phyloP scores from a whole-genome alignment of 2,329 filamentous ascomycete genomes.

The Sporothrix sp. region DNA sequence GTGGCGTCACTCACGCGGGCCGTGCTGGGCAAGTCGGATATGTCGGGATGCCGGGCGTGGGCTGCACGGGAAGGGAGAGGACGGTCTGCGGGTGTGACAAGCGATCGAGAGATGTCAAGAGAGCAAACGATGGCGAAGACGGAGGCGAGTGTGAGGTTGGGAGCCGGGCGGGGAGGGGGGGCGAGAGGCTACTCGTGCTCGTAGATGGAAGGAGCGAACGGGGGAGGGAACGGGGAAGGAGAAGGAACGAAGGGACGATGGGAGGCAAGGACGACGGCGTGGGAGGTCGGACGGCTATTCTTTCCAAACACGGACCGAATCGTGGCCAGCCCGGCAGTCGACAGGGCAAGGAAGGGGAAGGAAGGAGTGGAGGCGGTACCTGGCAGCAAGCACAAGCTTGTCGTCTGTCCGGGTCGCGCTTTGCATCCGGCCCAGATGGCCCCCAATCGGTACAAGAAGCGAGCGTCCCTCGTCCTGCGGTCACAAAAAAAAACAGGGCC shows the following conservation, averaged over 20 bases:
- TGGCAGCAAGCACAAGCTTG: not conserved
- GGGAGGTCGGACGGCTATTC: conserved; percentile 1
- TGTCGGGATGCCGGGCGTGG: not conserved
- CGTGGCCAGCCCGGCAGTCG: conserved; percentile 11
- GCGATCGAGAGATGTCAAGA: not conserved
- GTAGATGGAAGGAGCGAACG: not conserved
- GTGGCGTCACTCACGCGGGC: too few species aligned
- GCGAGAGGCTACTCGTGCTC: too few species aligned
- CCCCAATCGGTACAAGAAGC: not conserved
- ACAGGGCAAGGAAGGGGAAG: not conserved
- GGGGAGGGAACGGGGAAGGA: not conserved
- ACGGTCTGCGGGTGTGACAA: not conserved
- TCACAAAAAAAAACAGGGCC: not conserved
- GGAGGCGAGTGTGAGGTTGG: not conserved
- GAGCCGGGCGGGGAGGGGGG: not conserved
- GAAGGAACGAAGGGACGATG: not conserved
- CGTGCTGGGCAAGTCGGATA: not conserved
- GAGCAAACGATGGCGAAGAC: not conserved
- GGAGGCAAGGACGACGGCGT: not conserved
- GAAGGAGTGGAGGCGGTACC: not conserved
- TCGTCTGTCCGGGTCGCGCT: not conserved
- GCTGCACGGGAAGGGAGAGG: too few species aligned
- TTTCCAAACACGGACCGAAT: conserved; percentile 7
- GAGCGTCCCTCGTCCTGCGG: not conserved
- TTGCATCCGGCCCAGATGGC: conserved; percentile 1